Conservation (phyloP, 2,329 filamentous ascomycete species). For the Colletotrichum sp. region DNA sequence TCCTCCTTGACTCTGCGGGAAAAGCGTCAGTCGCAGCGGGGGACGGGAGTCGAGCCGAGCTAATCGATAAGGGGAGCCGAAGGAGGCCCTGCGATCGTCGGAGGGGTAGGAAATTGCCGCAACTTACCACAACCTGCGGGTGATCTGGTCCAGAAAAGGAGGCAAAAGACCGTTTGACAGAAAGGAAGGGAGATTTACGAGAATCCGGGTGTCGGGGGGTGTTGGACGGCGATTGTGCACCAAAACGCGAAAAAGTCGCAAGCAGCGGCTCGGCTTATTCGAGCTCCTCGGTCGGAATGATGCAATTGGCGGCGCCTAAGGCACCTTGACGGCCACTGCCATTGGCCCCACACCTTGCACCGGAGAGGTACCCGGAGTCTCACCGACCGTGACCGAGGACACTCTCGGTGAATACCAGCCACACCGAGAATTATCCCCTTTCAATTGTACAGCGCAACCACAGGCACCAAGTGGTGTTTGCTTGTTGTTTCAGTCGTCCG, state of each 20-base stretch:
- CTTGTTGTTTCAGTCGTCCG: not conserved
- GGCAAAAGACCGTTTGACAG: not conserved
- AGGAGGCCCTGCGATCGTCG: not conserved
- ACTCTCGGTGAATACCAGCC: not conserved
- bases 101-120: not conserved
- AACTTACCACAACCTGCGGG: not conserved
- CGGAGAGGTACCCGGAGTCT: not conserved
- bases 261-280: slow-evolving; percentile 10
- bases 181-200: not conserved
- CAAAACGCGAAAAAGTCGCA: slow-evolving; percentile 1
- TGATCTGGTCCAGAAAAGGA: not conserved
- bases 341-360: not conserved
- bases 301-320: slow-evolving; percentile 19
- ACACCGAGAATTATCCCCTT: not conserved
- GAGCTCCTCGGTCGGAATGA: slow-evolving; percentile 14
- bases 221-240: not conserved
- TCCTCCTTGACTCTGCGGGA: not conserved
- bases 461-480: not conserved
- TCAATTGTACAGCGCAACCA: not conserved
- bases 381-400: not conserved
- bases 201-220: not conserved
- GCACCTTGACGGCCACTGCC: slow-evolving; percentile 9
- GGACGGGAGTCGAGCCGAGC: not conserved
- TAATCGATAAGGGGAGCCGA: not conserved
- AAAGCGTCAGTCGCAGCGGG: not conserved